Evolutionary conservation across 805 yeast genomes (phyloP).

Genomic region (Candida vartiovaarae): DNA sequence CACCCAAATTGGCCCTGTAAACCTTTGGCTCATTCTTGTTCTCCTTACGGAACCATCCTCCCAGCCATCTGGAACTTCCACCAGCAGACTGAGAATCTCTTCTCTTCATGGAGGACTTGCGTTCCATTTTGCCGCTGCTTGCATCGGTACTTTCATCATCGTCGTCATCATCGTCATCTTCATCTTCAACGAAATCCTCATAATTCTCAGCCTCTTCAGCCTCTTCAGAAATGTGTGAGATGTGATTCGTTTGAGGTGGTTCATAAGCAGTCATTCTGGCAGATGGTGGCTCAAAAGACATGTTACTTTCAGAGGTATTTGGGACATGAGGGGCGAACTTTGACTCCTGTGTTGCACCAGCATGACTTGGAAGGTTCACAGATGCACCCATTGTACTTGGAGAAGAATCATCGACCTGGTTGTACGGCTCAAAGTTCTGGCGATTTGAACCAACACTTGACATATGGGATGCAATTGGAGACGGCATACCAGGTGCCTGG

Average conservation of each 20-base stretch:
- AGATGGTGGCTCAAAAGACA: slow-evolving; percentile 21
- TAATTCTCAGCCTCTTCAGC: slow-evolving; percentile 36
- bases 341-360: slow-evolving; percentile 4
- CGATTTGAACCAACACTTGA: not conserved
- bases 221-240: slow-evolving; percentile 19
- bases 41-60: slow-evolving; percentile 55
- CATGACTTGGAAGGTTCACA: not conserved
- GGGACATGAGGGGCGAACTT: slow-evolving; percentile 11
- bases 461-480: not conserved
- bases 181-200: slow-evolving; percentile 37
- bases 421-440: slow-evolving; percentile 8
- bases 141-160: slow-evolving; percentile 18
- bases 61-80: slow-evolving; percentile 36
- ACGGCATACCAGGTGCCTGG: not conserved
- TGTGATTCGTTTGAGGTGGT: slow-evolving; percentile 19
- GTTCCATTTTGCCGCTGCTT: slow-evolving; percentile 12
- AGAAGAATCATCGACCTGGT: slow-evolving; percentile 1
- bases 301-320: slow-evolving; percentile 9
- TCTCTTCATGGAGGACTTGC: slow-evolving; percentile 17
- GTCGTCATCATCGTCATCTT: slow-evolving; percentile 28
- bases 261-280: slow-evolving; percentile 20
- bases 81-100: slow-evolving; percentile 12
- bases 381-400: slow-evolving; percentile 6
- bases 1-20: slow-evolving; percentile 80
- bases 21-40: slow-evolving; percentile 67